These are phyloP conservation scores for Vigna reflexopilosa DNA, from an alignment of 306 rosid genomes.

Conservation along the genomic window DNA sequence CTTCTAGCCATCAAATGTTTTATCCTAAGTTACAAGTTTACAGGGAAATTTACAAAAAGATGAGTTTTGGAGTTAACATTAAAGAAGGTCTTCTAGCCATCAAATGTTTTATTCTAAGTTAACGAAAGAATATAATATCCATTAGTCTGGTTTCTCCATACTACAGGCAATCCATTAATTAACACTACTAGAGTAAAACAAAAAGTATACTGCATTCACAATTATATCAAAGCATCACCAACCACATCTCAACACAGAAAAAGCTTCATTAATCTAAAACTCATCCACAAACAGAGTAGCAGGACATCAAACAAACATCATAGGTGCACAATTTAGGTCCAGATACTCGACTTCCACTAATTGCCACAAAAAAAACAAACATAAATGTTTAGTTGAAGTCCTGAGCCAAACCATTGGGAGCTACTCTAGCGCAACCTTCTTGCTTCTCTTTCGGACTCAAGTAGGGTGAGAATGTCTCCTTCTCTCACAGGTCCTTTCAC, in stretches of 20 bases:
- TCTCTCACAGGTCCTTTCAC: constrained; percentile 9
- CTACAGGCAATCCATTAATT: neutral
- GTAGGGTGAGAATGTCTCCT: constrained; percentile 21
- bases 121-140: too few species aligned
- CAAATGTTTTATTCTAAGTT: too few species aligned
- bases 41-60: too few species aligned
- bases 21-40: too few species aligned
- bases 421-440: constrained; percentile 15
- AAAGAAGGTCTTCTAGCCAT: too few species aligned
- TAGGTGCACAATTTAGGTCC: neutral
- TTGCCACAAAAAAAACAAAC: neutral
- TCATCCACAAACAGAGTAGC: neutral
- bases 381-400: neutral
- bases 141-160: too few species aligned
- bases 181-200: neutral
- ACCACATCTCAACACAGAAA: neutral
- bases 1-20: too few species aligned
- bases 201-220: neutral
- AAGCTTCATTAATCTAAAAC: neutral
- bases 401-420: neutral
- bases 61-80: too few species aligned
- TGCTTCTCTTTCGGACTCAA: constrained; percentile 12
- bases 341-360: neutral
- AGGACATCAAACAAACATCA: neutral
- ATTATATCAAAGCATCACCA: neutral